Evolutionary conservation across 176 grass and related monocot species (phyloP).

Genomic region (Poa pratensis): DNA sequence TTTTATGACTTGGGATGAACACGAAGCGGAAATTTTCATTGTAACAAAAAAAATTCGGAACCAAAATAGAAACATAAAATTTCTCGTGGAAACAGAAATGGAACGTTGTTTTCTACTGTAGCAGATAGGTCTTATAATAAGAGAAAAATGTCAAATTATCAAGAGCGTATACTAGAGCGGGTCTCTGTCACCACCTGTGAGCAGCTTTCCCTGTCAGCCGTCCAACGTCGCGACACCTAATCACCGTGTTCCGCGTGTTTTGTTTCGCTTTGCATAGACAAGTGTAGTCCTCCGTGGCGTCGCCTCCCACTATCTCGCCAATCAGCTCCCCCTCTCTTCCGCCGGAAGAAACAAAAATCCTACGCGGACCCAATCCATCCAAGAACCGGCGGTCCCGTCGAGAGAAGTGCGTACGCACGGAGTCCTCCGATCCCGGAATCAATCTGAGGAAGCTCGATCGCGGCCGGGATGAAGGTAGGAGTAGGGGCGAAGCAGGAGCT

Average conservation of each 20-base stretch:
- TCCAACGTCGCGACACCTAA: no score
- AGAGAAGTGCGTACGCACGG: background rate
- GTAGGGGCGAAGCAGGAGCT: conserved; percentile 46
- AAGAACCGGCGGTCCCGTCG: conserved; percentile 1
- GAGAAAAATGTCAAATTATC: background rate
- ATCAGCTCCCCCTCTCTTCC: conserved; percentile 19
- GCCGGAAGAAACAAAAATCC: conserved; percentile 27
- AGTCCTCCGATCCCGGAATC: conserved; percentile 12
- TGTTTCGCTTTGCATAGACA: background rate
- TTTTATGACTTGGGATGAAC: no score
- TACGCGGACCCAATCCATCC: conserved; percentile 18
- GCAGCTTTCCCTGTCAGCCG: background rate
- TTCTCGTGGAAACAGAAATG: no score
- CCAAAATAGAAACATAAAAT: no score
- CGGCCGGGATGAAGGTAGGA: background rate
- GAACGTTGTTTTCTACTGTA: no score
- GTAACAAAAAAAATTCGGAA: no score
- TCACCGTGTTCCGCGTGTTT: no score
- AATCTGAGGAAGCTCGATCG: background rate
- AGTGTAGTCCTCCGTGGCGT: conserved; percentile 26
- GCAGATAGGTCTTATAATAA: no score
- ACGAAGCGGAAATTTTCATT: no score
- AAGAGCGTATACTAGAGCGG: background rate
- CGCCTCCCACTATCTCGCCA: background rate
- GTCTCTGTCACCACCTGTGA: background rate